phyloP scores from a whole-genome alignment of 495 filamentous ascomycete genomes.

The Umbilicaria muhlenbergii region DNA sequence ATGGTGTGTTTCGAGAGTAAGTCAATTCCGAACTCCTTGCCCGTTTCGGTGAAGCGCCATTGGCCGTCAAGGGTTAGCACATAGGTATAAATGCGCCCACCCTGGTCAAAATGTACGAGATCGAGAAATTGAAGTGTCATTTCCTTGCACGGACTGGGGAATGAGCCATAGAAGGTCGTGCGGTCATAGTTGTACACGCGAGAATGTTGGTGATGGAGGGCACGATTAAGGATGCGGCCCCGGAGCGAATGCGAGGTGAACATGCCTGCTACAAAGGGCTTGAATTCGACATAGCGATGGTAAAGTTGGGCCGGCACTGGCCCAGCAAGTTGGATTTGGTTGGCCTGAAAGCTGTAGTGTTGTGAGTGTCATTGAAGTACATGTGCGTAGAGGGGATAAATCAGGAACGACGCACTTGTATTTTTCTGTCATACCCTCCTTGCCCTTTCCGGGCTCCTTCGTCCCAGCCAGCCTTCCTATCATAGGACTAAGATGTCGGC shows the following conservation, averaged over 20 bases:
- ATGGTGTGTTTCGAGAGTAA: conserved; percentile 86
- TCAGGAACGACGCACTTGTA: conserved; percentile 47
- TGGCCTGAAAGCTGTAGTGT: conserved; percentile 65
- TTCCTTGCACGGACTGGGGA: conserved; percentile 38
- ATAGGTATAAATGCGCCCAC: conserved; percentile 80
- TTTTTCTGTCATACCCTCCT: conserved; percentile 40
- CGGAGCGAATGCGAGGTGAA: conserved; percentile 62
- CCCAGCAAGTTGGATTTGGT: conserved; percentile 74
- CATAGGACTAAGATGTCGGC: conserved; percentile 75
- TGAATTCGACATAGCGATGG: conserved; percentile 85
- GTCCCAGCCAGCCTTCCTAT: conserved; percentile 69
- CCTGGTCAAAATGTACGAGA: conserved; percentile 72
- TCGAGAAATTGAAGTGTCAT: conserved; percentile 68
- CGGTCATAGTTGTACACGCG: conserved; percentile 79
- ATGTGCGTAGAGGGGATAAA: neutral
- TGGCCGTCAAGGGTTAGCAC: conserved; percentile 76
- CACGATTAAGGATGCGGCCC: conserved; percentile 64
- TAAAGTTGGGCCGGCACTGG: conserved; percentile 67
- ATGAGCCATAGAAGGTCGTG: conserved; percentile 50
- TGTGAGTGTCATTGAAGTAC: conserved; percentile 1
- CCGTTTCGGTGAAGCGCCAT: conserved; percentile 84
- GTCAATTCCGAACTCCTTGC: conserved; percentile 87
- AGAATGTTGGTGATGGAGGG: conserved; percentile 76
- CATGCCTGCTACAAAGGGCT: conserved; percentile 77
- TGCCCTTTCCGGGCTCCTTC: conserved; percentile 40